phyloP scores from a whole-genome alignment of 352 stramenopile genomes.

The Globisporangium sylvaticum region DNA sequence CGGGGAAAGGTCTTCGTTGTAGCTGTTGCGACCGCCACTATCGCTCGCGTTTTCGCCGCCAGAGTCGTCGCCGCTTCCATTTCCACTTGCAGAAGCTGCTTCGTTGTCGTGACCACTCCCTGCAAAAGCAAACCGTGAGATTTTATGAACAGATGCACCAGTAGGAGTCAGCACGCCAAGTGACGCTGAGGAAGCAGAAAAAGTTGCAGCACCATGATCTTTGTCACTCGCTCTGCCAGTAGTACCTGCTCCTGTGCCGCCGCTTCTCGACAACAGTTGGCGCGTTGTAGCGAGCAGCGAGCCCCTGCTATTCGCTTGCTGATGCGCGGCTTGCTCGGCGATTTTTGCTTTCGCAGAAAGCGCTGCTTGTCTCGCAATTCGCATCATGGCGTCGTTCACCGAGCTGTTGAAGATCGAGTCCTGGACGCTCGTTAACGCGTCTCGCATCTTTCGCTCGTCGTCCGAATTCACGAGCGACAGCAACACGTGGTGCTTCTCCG shows the following conservation, averaged over 20 bases:
- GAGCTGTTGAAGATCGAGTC: conserved; percentile 66
- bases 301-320: conserved; percentile 53
- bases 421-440: conserved; percentile 49
- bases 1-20: neutral
- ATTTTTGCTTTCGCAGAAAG: conserved; percentile 80
- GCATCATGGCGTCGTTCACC: conserved; percentile 79
- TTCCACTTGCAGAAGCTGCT: conserved; percentile 7
- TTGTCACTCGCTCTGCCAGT: conserved; percentile 19
- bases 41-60: conserved; percentile 15
- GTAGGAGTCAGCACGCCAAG: conserved; percentile 49
- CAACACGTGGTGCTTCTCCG: conserved; percentile 54
- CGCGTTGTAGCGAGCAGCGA: conserved; percentile 74
- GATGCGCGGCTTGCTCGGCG: conserved; percentile 69
- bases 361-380: conserved; percentile 73
- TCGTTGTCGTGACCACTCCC: conserved; percentile 27
- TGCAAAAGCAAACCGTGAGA: conserved; percentile 37
- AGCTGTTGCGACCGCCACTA: conserved; percentile 6
- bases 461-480: conserved; percentile 39
- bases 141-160: conserved; percentile 48
- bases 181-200: conserved; percentile 20
- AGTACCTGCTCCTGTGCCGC: conserved; percentile 20
- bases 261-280: conserved; percentile 51
- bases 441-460: conserved; percentile 54
- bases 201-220: conserved; percentile 11
- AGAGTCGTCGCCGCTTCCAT: conserved; percentile 34